A percentile compares a stretch with the other conserved stretches of the same genome.
Conservation (phyloP, 2,329 filamentous ascomycete genomes). For the Zasmidium citrigriseum region DNA sequence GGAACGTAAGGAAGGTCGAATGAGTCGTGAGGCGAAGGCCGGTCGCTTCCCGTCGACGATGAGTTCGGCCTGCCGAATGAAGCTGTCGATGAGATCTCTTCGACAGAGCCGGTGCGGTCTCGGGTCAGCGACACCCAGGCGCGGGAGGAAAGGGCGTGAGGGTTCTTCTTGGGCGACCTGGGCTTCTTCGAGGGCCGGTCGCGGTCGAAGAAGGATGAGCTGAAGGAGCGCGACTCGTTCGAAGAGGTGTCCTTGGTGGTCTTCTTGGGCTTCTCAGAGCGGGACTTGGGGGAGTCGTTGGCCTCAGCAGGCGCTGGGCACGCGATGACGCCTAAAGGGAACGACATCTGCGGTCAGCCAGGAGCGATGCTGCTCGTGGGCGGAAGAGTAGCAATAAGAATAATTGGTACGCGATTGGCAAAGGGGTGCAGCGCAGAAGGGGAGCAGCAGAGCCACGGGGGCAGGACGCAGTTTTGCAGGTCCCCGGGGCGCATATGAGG, state of each 20-base stretch:
- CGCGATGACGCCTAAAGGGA: conserved; percentile 25
- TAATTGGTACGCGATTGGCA: conserved; percentile 14
- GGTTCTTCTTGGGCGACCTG: conserved; percentile 16
- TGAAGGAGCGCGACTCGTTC: conserved; percentile 11
- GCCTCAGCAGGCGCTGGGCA: conserved; percentile 21
- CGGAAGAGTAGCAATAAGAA: conserved; percentile 19
- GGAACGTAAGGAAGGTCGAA: conserved; percentile 17
- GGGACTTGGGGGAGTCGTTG: conserved; percentile 13
- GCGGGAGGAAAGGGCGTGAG: conserved; percentile 16
- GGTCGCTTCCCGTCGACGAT: conserved; percentile 12
- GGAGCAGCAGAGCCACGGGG: conserved; percentile 2
- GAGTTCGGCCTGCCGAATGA: conserved; percentile 10
- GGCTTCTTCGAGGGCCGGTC: conserved; percentile 12
- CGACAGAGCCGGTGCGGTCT: conserved; percentile 2
- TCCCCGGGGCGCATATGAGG: background rate
- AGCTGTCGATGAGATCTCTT: background rate
- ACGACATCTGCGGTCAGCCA: conserved; percentile 29
- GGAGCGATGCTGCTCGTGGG: conserved; percentile 21
- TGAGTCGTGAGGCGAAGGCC: conserved; percentile 23
- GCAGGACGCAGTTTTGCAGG: background rate
- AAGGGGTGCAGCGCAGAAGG: conserved; percentile 6
- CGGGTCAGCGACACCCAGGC: conserved; percentile 22
- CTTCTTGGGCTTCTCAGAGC: conserved; percentile 10
- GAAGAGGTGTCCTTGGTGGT: conserved; percentile 12
- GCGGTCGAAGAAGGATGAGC: conserved; percentile 19